phyloP scores from a whole-genome alignment of 768 basidiomycete genomes.

The Lactifluus piperatus region DNA sequence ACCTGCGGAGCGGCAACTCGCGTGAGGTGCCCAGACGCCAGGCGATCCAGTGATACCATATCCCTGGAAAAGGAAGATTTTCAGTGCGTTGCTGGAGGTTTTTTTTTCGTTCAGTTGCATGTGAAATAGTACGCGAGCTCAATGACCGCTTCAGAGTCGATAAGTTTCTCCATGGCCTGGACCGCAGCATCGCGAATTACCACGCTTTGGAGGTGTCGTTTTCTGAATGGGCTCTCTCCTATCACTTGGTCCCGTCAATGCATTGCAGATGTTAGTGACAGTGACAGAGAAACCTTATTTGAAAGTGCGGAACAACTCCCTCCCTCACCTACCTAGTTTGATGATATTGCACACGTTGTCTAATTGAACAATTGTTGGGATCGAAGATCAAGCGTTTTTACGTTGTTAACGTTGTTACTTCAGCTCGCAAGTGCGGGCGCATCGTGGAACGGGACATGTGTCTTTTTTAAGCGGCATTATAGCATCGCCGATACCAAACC shows the following conservation, averaged over 20 bases:
- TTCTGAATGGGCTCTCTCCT: not conserved
- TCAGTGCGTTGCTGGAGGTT: not conserved
- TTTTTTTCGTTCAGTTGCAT: not conserved
- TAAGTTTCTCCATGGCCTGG: not conserved
- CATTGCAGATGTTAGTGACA: not conserved
- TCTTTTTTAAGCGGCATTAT: not conserved
- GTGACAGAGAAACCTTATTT: not conserved
- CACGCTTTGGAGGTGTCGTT: conserved; percentile 2
- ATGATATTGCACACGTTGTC: not conserved
- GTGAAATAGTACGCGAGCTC: not conserved
- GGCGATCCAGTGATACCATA: not conserved
- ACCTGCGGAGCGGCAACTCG: conserved; percentile 7
- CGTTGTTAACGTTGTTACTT: conserved; percentile 12
- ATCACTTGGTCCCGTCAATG: conserved; percentile 2
- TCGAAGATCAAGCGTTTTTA: conserved; percentile 11
- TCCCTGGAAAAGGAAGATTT: conserved; percentile 5
- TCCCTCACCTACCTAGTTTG: not conserved
- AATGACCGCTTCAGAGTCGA: not conserved
- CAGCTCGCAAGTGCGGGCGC: not conserved
- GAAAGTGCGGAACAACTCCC: not conserved
- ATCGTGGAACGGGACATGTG: conserved; percentile 3
- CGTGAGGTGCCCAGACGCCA: not conserved
- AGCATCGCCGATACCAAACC: conserved; percentile 2
- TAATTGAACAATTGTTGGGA: not conserved
- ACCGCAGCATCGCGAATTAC: not conserved